A percentile compares a stretch with the other conserved stretches of the same genome.
These are phyloP conservation scores for Hamigera avellanea DNA, from an alignment of 495 filamentous ascomycete genomes.

Conservation along the genomic window DNA sequence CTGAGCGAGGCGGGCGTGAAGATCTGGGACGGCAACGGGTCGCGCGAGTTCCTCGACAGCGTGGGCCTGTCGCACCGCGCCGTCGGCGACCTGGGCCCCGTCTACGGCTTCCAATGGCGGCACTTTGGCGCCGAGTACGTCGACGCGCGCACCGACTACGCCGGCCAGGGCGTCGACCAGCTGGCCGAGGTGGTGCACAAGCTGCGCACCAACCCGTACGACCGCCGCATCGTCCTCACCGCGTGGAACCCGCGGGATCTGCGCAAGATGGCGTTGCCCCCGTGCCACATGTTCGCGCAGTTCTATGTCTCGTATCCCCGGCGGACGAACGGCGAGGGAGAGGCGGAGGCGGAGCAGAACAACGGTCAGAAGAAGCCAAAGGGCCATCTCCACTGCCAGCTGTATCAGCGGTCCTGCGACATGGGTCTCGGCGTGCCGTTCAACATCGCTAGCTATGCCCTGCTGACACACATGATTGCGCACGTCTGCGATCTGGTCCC, in stretches of 20 bases:
- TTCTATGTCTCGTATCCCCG: conserved; percentile 82
- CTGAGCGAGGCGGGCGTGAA: conserved; percentile 72
- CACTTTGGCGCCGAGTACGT: conserved; percentile 90
- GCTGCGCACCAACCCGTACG: conserved; percentile 69
- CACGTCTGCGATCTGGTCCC: conserved; percentile 73
- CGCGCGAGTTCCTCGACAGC: conserved; percentile 74
- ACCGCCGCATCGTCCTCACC: conserved; percentile 75
- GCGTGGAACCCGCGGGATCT: conserved; percentile 92
- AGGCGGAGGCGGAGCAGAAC: conserved; percentile 19
- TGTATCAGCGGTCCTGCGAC: conserved; percentile 93
- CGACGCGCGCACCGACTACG: conserved; percentile 71
- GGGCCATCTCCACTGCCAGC: conserved; percentile 66
- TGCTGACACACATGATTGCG: conserved; percentile 89
- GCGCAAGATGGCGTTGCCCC: conserved; percentile 82
- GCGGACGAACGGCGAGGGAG: conserved; percentile 10
- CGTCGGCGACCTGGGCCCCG: conserved; percentile 84
- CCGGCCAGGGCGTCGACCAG: conserved; percentile 83
- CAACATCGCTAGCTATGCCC: conserved; percentile 89
- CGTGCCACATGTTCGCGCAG: conserved; percentile 98
- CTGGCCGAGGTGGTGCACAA: conserved; percentile 77
- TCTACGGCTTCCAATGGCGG: conserved; percentile 98
- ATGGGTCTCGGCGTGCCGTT: conserved; percentile 97
- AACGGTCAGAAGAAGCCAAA: conserved; percentile 33
- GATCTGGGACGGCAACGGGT: conserved; percentile 98
- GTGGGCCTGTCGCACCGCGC: conserved; percentile 68